Percentiles rank a stretch among this genome's conserved stretches.
phyloP scores from a whole-genome alignment of 495 filamentous ascomycete species.

The Endocarpon pusillum region DNA sequence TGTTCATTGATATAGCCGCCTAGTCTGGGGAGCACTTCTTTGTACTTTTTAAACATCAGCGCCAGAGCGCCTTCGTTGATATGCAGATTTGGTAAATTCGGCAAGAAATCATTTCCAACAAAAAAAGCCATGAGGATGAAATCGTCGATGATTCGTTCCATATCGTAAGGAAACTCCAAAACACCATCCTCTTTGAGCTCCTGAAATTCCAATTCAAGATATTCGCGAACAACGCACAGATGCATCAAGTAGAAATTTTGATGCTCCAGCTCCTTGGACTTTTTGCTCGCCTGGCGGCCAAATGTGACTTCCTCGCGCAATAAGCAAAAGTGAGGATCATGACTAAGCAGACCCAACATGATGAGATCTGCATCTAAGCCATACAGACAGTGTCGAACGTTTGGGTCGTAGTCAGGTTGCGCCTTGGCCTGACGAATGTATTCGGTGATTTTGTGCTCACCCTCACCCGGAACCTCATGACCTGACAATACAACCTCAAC shows the following conservation, averaged over 20 bases:
- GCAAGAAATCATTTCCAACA: conserved; percentile 97
- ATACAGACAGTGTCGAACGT: conserved; percentile 92
- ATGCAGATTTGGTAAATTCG: conserved; percentile 87
- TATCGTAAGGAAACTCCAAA: conserved; percentile 68
- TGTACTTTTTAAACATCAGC: conserved; percentile 95
- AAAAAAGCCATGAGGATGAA: conserved; percentile 99
- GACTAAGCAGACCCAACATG: conserved; percentile 91
- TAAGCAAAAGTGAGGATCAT: conserved; percentile 96
- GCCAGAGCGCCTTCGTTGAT: conserved; percentile 96
- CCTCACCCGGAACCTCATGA: conserved; percentile 97
- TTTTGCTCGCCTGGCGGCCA: conserved; percentile 65
- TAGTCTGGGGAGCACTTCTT: conserved; percentile 68
- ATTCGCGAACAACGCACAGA: conserved; percentile 92
- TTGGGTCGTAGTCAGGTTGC: conserved; percentile 84
- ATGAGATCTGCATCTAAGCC: conserved; percentile 96
- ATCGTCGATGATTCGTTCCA: conserved; percentile 96
- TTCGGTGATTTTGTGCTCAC: conserved; percentile 99
- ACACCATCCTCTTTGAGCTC: conserved; percentile 64
- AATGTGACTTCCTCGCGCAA: conserved; percentile 97
- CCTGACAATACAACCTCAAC: conserved; percentile 93
- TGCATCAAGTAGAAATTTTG: conserved; percentile 99
- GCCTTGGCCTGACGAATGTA: conserved; percentile 95
- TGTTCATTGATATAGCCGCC: conserved; percentile 94
- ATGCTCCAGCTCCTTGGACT: conserved; percentile 91
- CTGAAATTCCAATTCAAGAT: conserved; percentile 92